Percentiles rank a stretch among this genome's conserved stretches.
phyloP scores from a whole-genome alignment of 805 yeast genomes.

The Sugiyamaella chiloensis region DNA sequence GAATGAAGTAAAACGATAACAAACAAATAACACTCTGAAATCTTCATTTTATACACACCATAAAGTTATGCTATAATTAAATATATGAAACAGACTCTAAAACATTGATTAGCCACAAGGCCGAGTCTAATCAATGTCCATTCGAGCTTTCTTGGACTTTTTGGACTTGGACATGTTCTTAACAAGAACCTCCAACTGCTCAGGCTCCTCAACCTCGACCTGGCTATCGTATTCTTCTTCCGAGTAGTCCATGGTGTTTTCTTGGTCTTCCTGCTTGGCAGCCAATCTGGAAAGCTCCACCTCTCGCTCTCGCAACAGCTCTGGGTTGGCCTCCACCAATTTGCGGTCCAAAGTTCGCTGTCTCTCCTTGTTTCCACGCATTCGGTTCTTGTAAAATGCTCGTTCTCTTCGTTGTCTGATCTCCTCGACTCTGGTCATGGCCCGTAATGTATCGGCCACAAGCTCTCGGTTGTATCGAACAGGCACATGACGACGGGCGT shows the following conservation, averaged over 20 bases:
- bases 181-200: slow-evolving; percentile 50
- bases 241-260: slow-evolving; percentile 45
- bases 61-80: too few species aligned
- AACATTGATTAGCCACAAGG: too few species aligned
- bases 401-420: slow-evolving; percentile 95
- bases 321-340: slow-evolving; percentile 85
- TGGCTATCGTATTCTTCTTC: slow-evolving; percentile 39
- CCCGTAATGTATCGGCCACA: slow-evolving; percentile 88
- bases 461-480: slow-evolving; percentile 96
- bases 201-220: slow-evolving; percentile 42
- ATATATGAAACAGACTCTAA: too few species aligned
- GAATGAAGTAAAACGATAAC: too few species aligned
- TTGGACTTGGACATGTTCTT: slow-evolving; percentile 65
- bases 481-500: slow-evolving; percentile 96
- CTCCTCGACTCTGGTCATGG: slow-evolving; percentile 94
- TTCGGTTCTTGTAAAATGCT: slow-evolving; percentile 98
- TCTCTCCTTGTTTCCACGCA: slow-evolving; percentile 93
- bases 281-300: slow-evolving; percentile 81
- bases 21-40: too few species aligned
- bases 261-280: slow-evolving; percentile 46
- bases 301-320: slow-evolving; percentile 85
- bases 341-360: slow-evolving; percentile 82
- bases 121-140: slow-evolving; percentile 11
- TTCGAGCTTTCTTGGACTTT: slow-evolving; percentile 37
- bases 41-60: too few species aligned